Percentiles rank a stretch among this genome's conserved stretches.
phyloP scores from a whole-genome alignment of 164 flowering plant species.

The Aristolochia fimbriata region DNA sequence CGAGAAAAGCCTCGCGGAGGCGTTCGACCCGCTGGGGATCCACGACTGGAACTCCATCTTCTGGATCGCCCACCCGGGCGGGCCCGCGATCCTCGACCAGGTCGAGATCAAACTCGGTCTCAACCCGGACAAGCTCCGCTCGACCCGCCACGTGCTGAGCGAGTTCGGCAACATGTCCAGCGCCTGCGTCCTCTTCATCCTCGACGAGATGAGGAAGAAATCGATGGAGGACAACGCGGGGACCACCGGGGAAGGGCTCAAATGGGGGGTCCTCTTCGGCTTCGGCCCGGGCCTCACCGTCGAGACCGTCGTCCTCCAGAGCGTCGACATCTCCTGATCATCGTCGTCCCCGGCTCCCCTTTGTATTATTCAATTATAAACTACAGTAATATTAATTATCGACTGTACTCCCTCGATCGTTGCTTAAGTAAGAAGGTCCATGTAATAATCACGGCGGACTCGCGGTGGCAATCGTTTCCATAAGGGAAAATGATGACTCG shows the following conservation, averaged over 20 bases:
- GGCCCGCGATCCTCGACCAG: slow-evolving; percentile 38
- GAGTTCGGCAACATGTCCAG: slow-evolving; percentile 25
- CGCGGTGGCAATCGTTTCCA: too few species aligned
- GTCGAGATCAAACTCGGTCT: slow-evolving; percentile 24
- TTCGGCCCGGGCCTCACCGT: slow-evolving; percentile 22
- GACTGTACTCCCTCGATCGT: too few species aligned
- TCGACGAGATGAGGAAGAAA: slow-evolving; percentile 21
- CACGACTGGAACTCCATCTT: slow-evolving; percentile 38
- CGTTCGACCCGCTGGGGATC: slow-evolving; percentile 35
- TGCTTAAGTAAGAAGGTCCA: too few species aligned
- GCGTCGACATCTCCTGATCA: not conserved
- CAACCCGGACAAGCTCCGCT: slow-evolving; percentile 27
- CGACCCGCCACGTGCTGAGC: slow-evolving; percentile 30
- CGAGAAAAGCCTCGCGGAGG: slow-evolving; percentile 30
- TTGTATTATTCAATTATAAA: too few species aligned
- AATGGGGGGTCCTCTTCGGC: slow-evolving; percentile 23
- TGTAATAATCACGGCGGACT: too few species aligned
- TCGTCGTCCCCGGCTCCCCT: too few species aligned
- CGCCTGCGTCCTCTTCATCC: slow-evolving; percentile 17
- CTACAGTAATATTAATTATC: too few species aligned
- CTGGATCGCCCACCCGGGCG: slow-evolving; percentile 42
- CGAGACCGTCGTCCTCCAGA: slow-evolving; percentile 18
- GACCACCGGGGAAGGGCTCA: slow-evolving; percentile 19
- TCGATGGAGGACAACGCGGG: slow-evolving; percentile 7
- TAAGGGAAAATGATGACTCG: too few species aligned